Evolutionary conservation across 176 grass and related monocot species (phyloP).

Genomic region (bread wheat (Triticum aestivum)): IWGSC_CS_RefSeq_v2.1 NC_057809.1:90960573-90961072

Average conservation of each 20-base stretch:
- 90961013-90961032: neutral
- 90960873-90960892: neutral
- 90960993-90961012: slow-evolving; percentile 2
- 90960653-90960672: slow-evolving; percentile 23
- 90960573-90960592: slow-evolving; percentile 42
- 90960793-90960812: slow-evolving; percentile 66
- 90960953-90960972: neutral
- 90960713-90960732: slow-evolving; percentile 70
- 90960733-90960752: slow-evolving; percentile 58
- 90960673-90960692: slow-evolving; percentile 33
- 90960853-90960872: neutral
- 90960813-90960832: slow-evolving; percentile 53
- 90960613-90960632: slow-evolving; percentile 59
- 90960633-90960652: slow-evolving; percentile 15
- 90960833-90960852: slow-evolving; percentile 35
- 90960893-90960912: slow-evolving; percentile 4
- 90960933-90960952: neutral
- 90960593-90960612: slow-evolving; percentile 43
- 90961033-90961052: slow-evolving; percentile 7
- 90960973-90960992: slow-evolving; percentile 6
- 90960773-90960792: slow-evolving; percentile 75
- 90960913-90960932: neutral
- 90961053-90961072: neutral
- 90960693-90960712: slow-evolving; percentile 56
- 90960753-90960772: slow-evolving; percentile 60